Conservation (phyloP, 2,329 filamentous ascomycete genomes). For the Aureobasidium pullulans region DNA sequence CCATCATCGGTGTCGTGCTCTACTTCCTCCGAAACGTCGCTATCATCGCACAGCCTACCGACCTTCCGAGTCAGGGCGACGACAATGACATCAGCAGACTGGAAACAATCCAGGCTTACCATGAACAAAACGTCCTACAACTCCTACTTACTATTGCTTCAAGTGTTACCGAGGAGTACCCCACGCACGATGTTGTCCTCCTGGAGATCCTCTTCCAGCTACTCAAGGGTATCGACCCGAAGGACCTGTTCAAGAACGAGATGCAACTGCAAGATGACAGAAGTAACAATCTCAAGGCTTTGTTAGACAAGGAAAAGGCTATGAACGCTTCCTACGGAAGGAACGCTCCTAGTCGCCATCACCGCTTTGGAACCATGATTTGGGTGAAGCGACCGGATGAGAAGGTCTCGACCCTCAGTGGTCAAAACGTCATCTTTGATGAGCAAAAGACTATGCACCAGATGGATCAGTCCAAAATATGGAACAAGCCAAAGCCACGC, state of each 20-base stretch:
- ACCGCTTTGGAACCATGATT: constrained; percentile 92
- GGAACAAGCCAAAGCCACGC: constrained; percentile 65
- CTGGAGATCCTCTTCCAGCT: constrained; percentile 90
- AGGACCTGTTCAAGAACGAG: constrained; percentile 79
- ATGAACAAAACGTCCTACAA: constrained; percentile 83
- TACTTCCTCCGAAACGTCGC: constrained; percentile 86
- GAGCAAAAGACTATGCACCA: constrained; percentile 68
- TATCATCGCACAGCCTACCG: constrained; percentile 68
- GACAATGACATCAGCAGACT: constrained; percentile 85
- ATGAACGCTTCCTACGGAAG: constrained; percentile 71
- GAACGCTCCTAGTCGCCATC: constrained; percentile 78
- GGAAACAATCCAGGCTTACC: constrained; percentile 79
- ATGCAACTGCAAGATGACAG: constrained; percentile 61
- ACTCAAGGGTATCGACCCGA: constrained; percentile 78
- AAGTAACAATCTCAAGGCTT: constrained; percentile 61
- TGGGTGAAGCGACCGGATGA: constrained; percentile 86
- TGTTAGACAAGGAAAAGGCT: constrained; percentile 77
- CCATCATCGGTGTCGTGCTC: constrained; percentile 82
- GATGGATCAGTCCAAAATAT: constrained; percentile 86
- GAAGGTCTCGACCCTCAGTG: constrained; percentile 78
- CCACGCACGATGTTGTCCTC: constrained; percentile 77
- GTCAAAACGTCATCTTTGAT: constrained; percentile 75
- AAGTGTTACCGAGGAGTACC: constrained; percentile 90
- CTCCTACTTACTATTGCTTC: constrained; percentile 80
- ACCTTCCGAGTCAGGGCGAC: constrained; percentile 73